Conservation (phyloP, 257 asterid species). For the Gynochthodes officinalis region DNA sequence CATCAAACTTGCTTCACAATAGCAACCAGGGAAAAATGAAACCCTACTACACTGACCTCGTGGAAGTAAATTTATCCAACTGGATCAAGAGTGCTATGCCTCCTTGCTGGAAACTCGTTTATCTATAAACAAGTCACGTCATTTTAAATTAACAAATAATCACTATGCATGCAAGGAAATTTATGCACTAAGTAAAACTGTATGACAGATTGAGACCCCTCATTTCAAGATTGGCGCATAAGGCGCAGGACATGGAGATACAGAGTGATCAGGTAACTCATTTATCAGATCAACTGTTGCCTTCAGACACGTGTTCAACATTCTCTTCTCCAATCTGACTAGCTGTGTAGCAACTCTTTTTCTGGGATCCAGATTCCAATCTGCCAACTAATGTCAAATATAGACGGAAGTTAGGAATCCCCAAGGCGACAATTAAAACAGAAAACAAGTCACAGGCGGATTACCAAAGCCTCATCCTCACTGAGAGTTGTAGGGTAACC, state of each 20-base stretch:
- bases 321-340: conserved; percentile 80
- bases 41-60: conserved; percentile 13
- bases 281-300: conserved; percentile 69
- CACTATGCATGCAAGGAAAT: neutral
- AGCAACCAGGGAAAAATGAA: neutral
- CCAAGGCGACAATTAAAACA: neutral
- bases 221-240: conserved; percentile 71
- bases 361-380: conserved; percentile 63
- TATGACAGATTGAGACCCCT: conserved; percentile 36
- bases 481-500: conserved; percentile 73
- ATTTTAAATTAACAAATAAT: neutral
- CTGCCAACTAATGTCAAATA: conserved; percentile 54
- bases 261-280: conserved; percentile 75
- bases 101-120: neutral
- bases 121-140: conserved; percentile 5
- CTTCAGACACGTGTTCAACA: conserved; percentile 69
- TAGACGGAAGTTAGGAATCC: neutral
- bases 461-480: conserved; percentile 87
- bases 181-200: conserved; percentile 14
- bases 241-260: conserved; percentile 93
- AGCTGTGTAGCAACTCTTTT: conserved; percentile 87
- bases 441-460: conserved; percentile 9
- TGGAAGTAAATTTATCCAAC: neutral
- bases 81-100: neutral
- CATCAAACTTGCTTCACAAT: neutral